Conservation (phyloP, 331 rosid genomes). For the Malus hybrid region DNA sequence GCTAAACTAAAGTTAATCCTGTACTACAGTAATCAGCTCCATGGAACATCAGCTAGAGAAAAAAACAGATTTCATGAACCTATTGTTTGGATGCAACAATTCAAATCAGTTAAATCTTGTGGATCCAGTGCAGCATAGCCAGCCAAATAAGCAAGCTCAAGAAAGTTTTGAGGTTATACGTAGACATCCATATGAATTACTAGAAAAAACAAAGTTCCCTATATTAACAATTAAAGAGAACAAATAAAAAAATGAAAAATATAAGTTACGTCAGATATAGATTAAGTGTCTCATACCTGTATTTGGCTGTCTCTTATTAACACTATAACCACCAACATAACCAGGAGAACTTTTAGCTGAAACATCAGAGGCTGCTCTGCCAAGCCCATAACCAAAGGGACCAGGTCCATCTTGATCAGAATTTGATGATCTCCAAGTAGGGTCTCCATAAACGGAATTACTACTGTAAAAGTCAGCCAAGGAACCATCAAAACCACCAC, state of each 20-base stretch:
- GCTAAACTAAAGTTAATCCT: not conserved
- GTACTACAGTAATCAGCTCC: not conserved
- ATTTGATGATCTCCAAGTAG: slow-evolving; percentile 32
- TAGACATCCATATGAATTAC: not conserved
- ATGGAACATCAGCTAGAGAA: not conserved
- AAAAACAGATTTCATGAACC: not conserved
- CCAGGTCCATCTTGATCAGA: slow-evolving; percentile 26
- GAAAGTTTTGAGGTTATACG: not conserved
- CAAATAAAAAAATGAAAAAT: not conserved
- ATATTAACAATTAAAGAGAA: not conserved
- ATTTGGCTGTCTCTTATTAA: slow-evolving; percentile 33
- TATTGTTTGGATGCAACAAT: not conserved
- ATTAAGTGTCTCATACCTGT: slow-evolving; percentile 17
- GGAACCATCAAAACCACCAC: slow-evolving; percentile 21
- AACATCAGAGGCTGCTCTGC: slow-evolving; percentile 24
- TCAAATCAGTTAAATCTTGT: not conserved
- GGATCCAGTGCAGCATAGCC: not conserved
- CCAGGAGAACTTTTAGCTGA: slow-evolving; percentile 37
- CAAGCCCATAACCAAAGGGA: slow-evolving; percentile 37
- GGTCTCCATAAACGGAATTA: slow-evolving; percentile 21
- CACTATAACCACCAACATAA: slow-evolving; percentile 36
- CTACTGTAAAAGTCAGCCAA: slow-evolving; percentile 20
- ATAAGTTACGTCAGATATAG: not conserved
- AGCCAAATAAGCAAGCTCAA: not conserved
- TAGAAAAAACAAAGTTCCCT: not conserved